Base-by-base conservation (phyloP, 2,329 filamentous ascomycete genomes). In the Verticillium longisporum region DNA sequence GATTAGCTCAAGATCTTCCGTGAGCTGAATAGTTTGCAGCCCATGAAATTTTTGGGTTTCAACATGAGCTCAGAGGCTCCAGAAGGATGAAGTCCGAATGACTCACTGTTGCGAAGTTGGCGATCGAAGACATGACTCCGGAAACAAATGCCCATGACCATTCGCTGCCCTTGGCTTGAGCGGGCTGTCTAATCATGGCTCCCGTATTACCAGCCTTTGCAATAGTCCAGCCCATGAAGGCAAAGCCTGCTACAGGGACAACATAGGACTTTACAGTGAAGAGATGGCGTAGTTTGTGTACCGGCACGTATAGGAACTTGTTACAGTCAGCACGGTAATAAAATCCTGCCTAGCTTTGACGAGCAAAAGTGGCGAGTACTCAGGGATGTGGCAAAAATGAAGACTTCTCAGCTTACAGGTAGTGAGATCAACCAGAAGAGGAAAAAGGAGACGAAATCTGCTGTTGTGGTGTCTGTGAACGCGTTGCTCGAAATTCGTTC, bases 261-360 rank as follows among this genome's bases (percentile, higher is more conserved):
- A 96, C 85, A 70, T 87, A 90, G 0, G 93, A 87, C 77, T 97
- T 97, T 70, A 91, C 89, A 0, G 92, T 97, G 76, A 97, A 97
- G 4, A 58, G 38, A 31, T 58, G 57, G 26, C 57, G 37, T 4
- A 58, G 41, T 31, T 50, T 38, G 10, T 58, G 90, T 1, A 96
- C 91, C 0, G 91, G 92, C 67, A 31, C 97, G 82, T 66, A 97
- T 4, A 55, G 26, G 54, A 50, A 50, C 45, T 50, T 31, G 4
- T 31, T 3, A 31, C 26, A 31, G 26, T 31, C 26, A 31, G 26
- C 26, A 31, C 26, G 3, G 26, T 3, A 1, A 31, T 31, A 2
- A 31, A 4, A 31, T 4, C 4, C 3, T 31, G 26, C 26, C 26
- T 31, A 31, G 26, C 26, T 4, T 31, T 31, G 4, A 31, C 26